Conservation (phyloP, 257 asterid species). For the Scutellaria baicalensis region DNA sequence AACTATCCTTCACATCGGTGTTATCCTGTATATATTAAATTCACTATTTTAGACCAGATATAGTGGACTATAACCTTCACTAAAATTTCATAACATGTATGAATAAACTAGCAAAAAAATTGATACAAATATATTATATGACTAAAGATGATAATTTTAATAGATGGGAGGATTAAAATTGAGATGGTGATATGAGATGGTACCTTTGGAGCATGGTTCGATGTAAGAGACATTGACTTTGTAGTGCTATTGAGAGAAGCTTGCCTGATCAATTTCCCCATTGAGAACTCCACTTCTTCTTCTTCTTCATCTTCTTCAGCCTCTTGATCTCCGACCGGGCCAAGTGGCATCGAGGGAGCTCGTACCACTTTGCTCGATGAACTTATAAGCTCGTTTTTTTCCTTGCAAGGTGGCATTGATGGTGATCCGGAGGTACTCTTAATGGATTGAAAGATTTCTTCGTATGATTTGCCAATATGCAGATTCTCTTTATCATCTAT, state of each 20-base stretch:
- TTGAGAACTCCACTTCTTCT: constrained; percentile 40
- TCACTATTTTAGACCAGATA: too few relatives aligned
- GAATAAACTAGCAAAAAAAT: too few relatives aligned
- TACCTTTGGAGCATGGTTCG: constrained; percentile 26
- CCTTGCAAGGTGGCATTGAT: neutral
- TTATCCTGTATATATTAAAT: too few relatives aligned
- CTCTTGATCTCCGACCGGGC: neutral
- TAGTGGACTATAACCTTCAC: too few relatives aligned
- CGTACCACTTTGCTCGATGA: constrained; percentile 8
- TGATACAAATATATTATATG: too few relatives aligned
- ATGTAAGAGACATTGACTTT: constrained; percentile 9
- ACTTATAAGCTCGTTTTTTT: neutral
- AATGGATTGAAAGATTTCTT: constrained; percentile 41
- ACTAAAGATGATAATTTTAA: too few relatives aligned
- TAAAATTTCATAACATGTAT: too few relatives aligned
- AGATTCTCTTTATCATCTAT: too few relatives aligned
- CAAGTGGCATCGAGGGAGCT: constrained; percentile 36
- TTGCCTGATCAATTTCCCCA: constrained; percentile 57
- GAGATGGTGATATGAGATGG: neutral
- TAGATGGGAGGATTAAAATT: too few relatives aligned
- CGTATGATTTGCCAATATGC: constrained; percentile 28
- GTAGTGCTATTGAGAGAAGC: constrained; percentile 45
- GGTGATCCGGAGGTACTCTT: constrained; percentile 5
- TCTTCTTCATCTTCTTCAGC: constrained; percentile 8
- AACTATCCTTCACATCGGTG: too few relatives aligned